These are phyloP conservation scores for Fusarium liriodendri DNA, from an alignment of 2,329 filamentous ascomycete genomes.

Conservation along the genomic window DNA sequence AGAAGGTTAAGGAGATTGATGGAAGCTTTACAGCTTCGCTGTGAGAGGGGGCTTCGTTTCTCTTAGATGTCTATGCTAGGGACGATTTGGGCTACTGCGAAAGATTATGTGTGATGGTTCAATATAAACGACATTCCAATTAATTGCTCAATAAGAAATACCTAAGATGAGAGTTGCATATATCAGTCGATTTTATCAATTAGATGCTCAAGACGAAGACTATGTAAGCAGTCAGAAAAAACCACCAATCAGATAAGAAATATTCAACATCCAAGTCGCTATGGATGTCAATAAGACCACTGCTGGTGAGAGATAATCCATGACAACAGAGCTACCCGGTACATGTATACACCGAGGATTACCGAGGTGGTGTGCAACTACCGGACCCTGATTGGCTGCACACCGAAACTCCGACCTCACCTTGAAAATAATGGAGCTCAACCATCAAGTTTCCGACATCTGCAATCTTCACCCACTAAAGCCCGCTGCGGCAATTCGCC, in stretches of 20 bases:
- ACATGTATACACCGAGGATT: conserved; percentile 26
- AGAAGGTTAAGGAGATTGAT: conserved; percentile 63
- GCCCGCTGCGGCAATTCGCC: conserved; percentile 16
- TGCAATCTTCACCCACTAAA: conserved; percentile 3
- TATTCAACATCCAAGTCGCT: no score
- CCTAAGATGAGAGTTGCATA: neutral
- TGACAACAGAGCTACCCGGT: neutral
- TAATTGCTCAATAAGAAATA: neutral
- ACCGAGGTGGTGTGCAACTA: conserved; percentile 20
- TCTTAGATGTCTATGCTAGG: neutral
- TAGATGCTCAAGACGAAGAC: neutral
- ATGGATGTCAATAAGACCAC: neutral
- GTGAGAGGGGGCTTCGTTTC: neutral
- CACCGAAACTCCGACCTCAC: conserved; percentile 22
- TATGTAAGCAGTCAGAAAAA: neutral
- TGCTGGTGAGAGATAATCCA: neutral
- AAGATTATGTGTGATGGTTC: neutral
- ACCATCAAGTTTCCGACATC: conserved; percentile 19
- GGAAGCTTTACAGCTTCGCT: conserved; percentile 47
- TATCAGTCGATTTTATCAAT: neutral
- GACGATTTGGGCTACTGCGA: neutral
- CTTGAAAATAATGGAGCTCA: conserved; percentile 39
- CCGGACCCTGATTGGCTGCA: conserved; percentile 31
- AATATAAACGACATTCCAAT: neutral
- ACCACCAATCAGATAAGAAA: neutral